Base-by-base conservation (phyloP, 805 yeast genomes). In the Candida taoyuanica region DNA sequence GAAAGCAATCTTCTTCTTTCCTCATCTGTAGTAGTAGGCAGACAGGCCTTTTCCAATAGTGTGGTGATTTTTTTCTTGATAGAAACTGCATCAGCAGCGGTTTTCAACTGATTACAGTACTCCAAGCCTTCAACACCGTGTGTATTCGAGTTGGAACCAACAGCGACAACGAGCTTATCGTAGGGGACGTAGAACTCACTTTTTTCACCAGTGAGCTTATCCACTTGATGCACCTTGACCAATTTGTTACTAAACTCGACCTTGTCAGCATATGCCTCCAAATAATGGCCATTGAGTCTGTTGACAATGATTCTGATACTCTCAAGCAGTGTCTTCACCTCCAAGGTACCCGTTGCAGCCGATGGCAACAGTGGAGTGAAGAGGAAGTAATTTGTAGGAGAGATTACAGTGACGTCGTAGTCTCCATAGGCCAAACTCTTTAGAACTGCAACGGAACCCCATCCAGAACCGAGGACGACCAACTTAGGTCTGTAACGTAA, bases 111-210 rank as follows among this genome's bases (percentile, higher is more conserved):
- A 51, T 73, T 64, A 53, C 82, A 73, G 58, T 76, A 60, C 54
- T 79, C 72, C 39, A 80, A 60, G n/a, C 87, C 87, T 42, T 71
- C 73, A 24, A 80, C 85, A 43, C 85, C 85, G 55, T 79, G 84
- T 9, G 85, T 76, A 51, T 80, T 78, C 16, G 85, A 65, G 20
- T 76, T 70, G 7, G 85, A 78, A 17, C 87, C 87, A 28, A 79
- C 83, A 3, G 79, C 85, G 48, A 81, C 64, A 17, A 80, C 81
- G 21, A 80, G 63, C 53, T 78, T 78, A 56, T 80, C 87, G 55
- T 80, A 80, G n/a, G 85, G 85, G 18, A 80, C 74, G 55, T 79
- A 79, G 51, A 77, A 79, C 37, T 62, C 56, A 9, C 59, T 46
- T 16, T 50, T 54, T 28, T 60, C 65, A 32, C 73, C 73, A n/a